Conservation (phyloP, 129 eudicot species). For the Glebionis coronaria region DNA sequence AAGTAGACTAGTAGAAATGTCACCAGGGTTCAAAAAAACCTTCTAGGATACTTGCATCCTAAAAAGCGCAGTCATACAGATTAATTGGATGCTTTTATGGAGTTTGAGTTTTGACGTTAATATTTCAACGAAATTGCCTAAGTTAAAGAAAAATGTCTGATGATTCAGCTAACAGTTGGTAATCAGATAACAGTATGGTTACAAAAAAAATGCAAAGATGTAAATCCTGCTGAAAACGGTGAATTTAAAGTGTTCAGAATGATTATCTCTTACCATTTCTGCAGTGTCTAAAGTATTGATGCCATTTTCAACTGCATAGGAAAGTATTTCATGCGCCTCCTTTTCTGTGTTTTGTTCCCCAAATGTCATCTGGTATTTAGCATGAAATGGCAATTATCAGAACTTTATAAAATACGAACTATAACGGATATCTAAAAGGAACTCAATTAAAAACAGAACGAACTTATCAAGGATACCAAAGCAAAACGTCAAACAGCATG, state of each 20-base stretch:
- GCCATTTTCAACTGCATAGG: constrained; percentile 74
- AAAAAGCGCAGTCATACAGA: too few species aligned
- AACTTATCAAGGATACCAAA: background rate
- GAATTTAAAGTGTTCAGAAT: background rate
- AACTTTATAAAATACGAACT: constrained; percentile 8
- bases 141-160: too few species aligned
- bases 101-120: too few species aligned
- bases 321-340: constrained; percentile 88
- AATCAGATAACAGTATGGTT: background rate
- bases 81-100: too few species aligned
- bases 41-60: too few species aligned
- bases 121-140: too few species aligned
- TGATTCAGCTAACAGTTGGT: too few species aligned
- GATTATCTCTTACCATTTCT: constrained; percentile 57
- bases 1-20: too few species aligned
- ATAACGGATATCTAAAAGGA: background rate
- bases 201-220: background rate
- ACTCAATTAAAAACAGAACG: too few species aligned
- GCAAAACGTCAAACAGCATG: background rate
- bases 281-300: constrained; percentile 87
- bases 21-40: too few species aligned
- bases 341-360: constrained; percentile 97
- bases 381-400: constrained; percentile 17
- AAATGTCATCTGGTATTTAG: constrained; percentile 74
- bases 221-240: background rate